Conservation (phyloP, 2,329 filamentous ascomycete genomes). For the Macrophomina tecta region DNA sequence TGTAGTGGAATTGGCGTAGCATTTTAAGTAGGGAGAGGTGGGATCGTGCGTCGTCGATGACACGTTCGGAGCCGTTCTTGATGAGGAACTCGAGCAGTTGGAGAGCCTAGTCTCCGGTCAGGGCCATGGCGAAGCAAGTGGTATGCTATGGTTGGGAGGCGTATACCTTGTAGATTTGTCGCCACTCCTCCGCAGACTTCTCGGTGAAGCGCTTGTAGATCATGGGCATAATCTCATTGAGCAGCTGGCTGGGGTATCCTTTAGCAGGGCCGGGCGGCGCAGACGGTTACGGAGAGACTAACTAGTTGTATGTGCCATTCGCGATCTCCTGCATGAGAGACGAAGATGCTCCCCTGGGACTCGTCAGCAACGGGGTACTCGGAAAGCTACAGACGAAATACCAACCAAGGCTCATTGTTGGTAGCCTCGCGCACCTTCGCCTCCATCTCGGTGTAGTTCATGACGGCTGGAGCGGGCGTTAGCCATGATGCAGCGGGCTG, state of each 20-base stretch:
- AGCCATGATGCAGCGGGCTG: conserved; percentile 30
- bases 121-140: conserved; percentile 7
- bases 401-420: conserved; percentile 97
- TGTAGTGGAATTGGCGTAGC: conserved; percentile 97
- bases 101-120: conserved; percentile 60
- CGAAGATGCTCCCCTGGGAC: conserved; percentile 68
- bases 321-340: conserved; percentile 97
- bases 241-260: conserved; percentile 72
- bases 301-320: conserved; percentile 98
- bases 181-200: conserved; percentile 97
- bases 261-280: background rate
- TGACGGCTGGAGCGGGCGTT: conserved; percentile 70
- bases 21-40: conserved; percentile 97
- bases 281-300: conserved; percentile 45
- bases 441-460: conserved; percentile 94
- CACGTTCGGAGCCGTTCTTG: conserved; percentile 96
- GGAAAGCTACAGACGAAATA: conserved; percentile 62
- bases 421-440: conserved; percentile 77
- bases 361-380: conserved; percentile 30
- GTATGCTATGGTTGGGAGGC: background rate
- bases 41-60: conserved; percentile 94
- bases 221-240: conserved; percentile 99
- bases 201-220: conserved; percentile 99
- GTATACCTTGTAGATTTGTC: conserved; percentile 94
- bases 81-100: conserved; percentile 96